Percentiles rank a stretch among this genome's conserved stretches.
These are phyloP conservation scores for Penicillium rolfsii DNA, from an alignment of 2,329 filamentous ascomycete species.

Conservation along the genomic window DNA sequence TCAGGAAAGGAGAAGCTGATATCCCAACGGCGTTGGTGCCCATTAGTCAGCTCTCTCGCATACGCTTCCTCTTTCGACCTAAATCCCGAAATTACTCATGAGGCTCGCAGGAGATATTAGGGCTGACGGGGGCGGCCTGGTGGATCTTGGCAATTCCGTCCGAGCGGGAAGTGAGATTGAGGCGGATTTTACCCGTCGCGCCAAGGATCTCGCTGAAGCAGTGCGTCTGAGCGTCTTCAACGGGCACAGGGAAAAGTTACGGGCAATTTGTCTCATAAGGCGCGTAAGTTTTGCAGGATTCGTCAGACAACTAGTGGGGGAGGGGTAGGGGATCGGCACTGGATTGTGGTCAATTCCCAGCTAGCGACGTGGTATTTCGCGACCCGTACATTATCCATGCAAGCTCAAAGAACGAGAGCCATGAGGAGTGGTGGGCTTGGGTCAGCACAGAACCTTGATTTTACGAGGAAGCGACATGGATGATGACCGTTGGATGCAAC, in stretches of 20 bases:
- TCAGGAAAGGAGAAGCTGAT: constrained; percentile 4
- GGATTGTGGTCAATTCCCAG: constrained; percentile 6
- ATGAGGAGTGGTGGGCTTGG: neutral
- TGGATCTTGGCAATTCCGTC: constrained; percentile 8
- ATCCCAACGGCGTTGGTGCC: constrained; percentile 6
- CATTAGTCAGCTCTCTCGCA: constrained; percentile 1
- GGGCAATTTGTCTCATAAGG: constrained; percentile 3
- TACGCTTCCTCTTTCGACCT: neutral
- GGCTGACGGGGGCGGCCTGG: constrained; percentile 8
- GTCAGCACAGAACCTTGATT: constrained; percentile 9
- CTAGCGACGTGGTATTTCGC: constrained; percentile 6
- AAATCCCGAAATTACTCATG: neutral
- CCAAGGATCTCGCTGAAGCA: constrained; percentile 1
- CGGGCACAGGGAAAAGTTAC: constrained; percentile 2
- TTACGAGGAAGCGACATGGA: constrained; percentile 7
- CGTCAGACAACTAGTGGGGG: neutral
- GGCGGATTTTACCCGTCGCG: constrained; percentile 31
- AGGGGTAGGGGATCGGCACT: neutral
- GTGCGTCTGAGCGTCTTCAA: constrained; percentile 6
- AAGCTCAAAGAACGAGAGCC: constrained; percentile 4
- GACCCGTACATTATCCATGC: constrained; percentile 8
- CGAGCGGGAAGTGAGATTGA: constrained; percentile 56
- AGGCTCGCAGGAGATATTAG: constrained; percentile 1
- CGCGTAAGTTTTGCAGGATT: neutral
- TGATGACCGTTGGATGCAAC: constrained; percentile 11